Evolutionary conservation across 257 asterid genomes (phyloP), one percentile per base, ranked within the genome.

Genomic region (Mentha longifolia): DNA sequence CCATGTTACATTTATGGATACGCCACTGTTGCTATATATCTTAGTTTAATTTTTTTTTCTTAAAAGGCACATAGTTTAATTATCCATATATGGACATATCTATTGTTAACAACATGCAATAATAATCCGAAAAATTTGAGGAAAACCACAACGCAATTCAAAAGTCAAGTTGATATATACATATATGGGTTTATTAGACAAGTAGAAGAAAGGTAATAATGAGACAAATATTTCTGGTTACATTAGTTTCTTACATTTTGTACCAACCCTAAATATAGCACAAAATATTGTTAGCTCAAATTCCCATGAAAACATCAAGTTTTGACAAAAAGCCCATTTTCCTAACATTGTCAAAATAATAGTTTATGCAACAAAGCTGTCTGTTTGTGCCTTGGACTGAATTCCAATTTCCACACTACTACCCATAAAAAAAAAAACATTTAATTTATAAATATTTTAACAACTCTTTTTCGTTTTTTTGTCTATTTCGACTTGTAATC

Each of bases 351-450:
- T 54, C 60, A 54, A 71, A 45, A 19, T 17, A 3, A 61, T 16
- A 25, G 10, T 17, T 54, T 62, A 73, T 33, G 67, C 66, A 75
- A 39, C 56, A 49, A 68, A 55, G 64, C 45, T 87, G 86, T 77
- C 68, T 71, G 30, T 65, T 77, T 75, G 39, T 78, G 84, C 81
- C 74, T 80, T 83, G 86, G 85, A 80, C 77, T 74, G 59, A 79
- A 64, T 71, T 59, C 72, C 63, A 78, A 79, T 61, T 71, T 59
- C 72, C 63, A 78, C 72, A 15, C 74, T 12, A 72, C 41, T 70
- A 70, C 78, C 81, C 8, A 22, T 12, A 22, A 0, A 22, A 22
- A 22, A 22, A 55, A 9, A 20, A 19, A 19, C 30, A 20, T 55
- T 22, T 16, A 46, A 30, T 64, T 13, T 45, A 51, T n/a, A n/a